These are phyloP conservation scores for Blastomyces parvus DNA, from an alignment of 2,329 filamentous ascomycete genomes.

Conservation along the genomic window DNA sequence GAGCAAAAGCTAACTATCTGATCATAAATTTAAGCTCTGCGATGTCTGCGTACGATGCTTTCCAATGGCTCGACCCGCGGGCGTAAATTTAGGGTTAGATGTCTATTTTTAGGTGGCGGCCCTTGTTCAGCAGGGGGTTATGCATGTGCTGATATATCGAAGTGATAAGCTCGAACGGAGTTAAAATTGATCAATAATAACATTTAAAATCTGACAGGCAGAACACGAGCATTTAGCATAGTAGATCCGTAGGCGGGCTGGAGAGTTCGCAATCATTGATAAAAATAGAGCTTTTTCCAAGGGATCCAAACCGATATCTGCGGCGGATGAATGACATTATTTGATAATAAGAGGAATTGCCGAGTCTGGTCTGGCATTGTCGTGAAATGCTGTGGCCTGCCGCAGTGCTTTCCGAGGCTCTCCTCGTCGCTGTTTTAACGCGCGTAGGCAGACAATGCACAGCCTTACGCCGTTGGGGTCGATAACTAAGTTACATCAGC, in stretches of 20 bases:
- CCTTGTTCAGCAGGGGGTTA: neutral
- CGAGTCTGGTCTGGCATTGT: too few relatives aligned
- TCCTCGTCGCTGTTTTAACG: neutral
- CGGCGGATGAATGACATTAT: neutral
- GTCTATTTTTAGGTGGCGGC: neutral
- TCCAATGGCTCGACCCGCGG: neutral
- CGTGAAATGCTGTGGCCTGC: too few relatives aligned
- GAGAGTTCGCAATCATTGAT: too few relatives aligned
- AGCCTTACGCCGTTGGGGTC: neutral
- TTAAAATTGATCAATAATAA: neutral
- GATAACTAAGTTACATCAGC: too few relatives aligned
- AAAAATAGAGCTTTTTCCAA: neutral
- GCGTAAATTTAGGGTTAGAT: neutral
- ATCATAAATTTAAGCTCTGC: neutral
- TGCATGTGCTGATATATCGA: neutral
- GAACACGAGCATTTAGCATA: too few relatives aligned
- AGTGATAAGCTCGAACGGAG: neutral
- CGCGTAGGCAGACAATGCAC: neutral
- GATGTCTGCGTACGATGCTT: neutral
- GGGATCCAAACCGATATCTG: neutral
- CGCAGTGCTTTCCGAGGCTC: neutral
- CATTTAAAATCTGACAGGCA: too few relatives aligned
- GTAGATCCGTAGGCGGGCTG: too few relatives aligned
- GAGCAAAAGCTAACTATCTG: neutral
- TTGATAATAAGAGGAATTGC: too few relatives aligned